Evolutionary conservation across 2,329 filamentous ascomycete genomes (phyloP).

Genomic region (Fusarium sacchari): DNA sequence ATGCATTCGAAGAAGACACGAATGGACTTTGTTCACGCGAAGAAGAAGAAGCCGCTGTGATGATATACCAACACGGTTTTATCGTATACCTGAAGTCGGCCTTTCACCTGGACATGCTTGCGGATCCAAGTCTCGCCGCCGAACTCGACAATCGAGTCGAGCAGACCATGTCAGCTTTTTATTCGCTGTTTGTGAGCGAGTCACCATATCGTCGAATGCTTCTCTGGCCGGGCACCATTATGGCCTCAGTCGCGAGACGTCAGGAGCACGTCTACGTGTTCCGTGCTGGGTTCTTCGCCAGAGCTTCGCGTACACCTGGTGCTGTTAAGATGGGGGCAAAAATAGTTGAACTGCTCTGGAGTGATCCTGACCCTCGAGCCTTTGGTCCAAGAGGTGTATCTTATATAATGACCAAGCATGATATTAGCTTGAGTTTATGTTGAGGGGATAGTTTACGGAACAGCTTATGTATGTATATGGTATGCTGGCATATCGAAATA

Average conservation of each 20-base stretch:
- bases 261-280: neutral
- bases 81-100: conserved; percentile 4
- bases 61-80: conserved; percentile 2
- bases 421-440: conserved; percentile 1
- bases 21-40: neutral
- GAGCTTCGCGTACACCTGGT: neutral
- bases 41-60: neutral
- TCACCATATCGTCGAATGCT: conserved; percentile 6
- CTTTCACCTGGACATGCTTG: neutral
- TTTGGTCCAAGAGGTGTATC: conserved; percentile 1
- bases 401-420: conserved; percentile 11
- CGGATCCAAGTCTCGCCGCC: neutral
- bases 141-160: neutral
- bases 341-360: neutral
- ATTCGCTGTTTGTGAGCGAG: neutral
- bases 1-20: neutral
- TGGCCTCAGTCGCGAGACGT: conserved; percentile 1
- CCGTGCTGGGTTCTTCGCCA: neutral
- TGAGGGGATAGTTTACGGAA: neutral
- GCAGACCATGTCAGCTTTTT: neutral
- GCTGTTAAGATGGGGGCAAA: neutral
- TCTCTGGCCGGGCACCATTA: conserved; percentile 5
- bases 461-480: accelerated
- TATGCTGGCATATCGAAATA: neutral
- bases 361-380: neutral